phyloP scores from a whole-genome alignment of 352 stramenopile genomes.

The Globisporangium uncinulatum region DNA sequence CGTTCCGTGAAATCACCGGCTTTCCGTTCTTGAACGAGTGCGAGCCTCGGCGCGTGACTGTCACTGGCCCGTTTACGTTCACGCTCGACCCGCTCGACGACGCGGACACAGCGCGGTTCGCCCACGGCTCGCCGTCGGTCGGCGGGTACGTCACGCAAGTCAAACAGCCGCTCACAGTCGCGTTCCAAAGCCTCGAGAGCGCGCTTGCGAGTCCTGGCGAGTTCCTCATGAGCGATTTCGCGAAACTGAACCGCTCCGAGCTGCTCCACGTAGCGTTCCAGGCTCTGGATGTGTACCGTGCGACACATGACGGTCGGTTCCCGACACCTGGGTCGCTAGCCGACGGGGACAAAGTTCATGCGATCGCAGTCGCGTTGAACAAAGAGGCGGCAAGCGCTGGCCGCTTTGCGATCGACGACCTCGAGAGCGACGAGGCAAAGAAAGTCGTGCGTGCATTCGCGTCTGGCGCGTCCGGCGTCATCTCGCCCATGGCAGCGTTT shows the following conservation, averaged over 20 bases:
- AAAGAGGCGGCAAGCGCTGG: conserved; percentile 63
- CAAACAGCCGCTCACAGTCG: conserved; percentile 93
- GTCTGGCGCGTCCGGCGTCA: conserved; percentile 83
- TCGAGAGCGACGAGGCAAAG: conserved; percentile 62
- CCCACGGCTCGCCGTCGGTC: conserved; percentile 51
- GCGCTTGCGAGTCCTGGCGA: conserved; percentile 89
- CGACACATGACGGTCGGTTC: conserved; percentile 62
- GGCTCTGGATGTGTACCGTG: conserved; percentile 82
- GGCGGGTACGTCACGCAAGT: conserved; percentile 93
- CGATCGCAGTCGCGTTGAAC: conserved; percentile 69
- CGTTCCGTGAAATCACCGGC: conserved; percentile 93
- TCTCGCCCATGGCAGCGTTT: conserved; percentile 96
- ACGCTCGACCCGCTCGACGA: conserved; percentile 84
- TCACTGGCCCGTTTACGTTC: conserved; percentile 96
- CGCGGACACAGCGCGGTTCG: conserved; percentile 62
- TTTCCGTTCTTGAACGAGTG: conserved; percentile 86
- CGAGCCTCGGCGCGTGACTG: conserved; percentile 57
- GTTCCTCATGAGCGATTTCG: conserved; percentile 97
- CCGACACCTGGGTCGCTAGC: conserved; percentile 84
- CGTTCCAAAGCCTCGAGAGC: conserved; percentile 89
- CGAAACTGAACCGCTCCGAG: conserved; percentile 93
- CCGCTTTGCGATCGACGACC: conserved; percentile 50
- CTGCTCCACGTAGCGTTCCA: conserved; percentile 89
- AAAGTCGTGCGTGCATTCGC: conserved; percentile 78
- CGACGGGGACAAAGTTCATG: conserved; percentile 86